These are phyloP conservation scores for Achlya hypogyna DNA, from an alignment of 352 stramenopile species.

Conservation along the genomic window DNA sequence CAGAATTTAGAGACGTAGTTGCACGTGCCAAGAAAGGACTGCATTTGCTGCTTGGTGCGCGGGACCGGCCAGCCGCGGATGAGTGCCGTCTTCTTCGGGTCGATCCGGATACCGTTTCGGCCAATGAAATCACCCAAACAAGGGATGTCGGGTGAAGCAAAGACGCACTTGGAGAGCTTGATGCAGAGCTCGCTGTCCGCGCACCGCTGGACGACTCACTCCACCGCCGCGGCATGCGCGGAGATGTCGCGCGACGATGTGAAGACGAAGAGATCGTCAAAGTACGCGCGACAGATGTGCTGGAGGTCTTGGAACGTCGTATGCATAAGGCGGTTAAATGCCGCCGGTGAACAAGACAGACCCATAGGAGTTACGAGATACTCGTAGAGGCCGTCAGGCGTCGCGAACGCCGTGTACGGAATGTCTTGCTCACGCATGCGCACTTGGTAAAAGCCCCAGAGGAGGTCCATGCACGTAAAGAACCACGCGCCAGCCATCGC, in stretches of 20 bases:
- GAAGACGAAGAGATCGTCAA: slow-evolving; percentile 29
- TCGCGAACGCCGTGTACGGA: slow-evolving; percentile 22
- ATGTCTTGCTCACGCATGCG: slow-evolving; percentile 19
- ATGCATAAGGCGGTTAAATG: slow-evolving; percentile 30
- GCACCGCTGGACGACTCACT: slow-evolving; percentile 19
- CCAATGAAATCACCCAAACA: slow-evolving; percentile 25
- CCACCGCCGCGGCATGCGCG: slow-evolving; percentile 23
- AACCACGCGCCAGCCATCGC: slow-evolving; percentile 25
- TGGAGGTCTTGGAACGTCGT: slow-evolving; percentile 22
- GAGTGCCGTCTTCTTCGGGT: slow-evolving; percentile 6
- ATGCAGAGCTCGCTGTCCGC: slow-evolving; percentile 25
- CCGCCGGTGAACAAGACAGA: slow-evolving; percentile 25
- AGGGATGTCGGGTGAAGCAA: slow-evolving; percentile 24
- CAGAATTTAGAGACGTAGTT: slow-evolving; percentile 23
- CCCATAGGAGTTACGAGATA: slow-evolving; percentile 27
- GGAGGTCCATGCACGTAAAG: slow-evolving; percentile 28
- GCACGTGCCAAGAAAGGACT: slow-evolving; percentile 20
- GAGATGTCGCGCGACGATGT: slow-evolving; percentile 23
- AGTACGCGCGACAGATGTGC: slow-evolving; percentile 24
- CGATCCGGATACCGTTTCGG: neutral
- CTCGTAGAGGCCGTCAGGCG: slow-evolving; percentile 27
- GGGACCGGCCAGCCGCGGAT: slow-evolving; percentile 19
- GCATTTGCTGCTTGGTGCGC: slow-evolving; percentile 17
- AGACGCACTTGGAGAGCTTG: slow-evolving; percentile 26
- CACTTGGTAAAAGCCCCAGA: slow-evolving; percentile 28